phyloP scores from a whole-genome alignment of 106 monocot genomes.

The Allium cepa region DNA sequence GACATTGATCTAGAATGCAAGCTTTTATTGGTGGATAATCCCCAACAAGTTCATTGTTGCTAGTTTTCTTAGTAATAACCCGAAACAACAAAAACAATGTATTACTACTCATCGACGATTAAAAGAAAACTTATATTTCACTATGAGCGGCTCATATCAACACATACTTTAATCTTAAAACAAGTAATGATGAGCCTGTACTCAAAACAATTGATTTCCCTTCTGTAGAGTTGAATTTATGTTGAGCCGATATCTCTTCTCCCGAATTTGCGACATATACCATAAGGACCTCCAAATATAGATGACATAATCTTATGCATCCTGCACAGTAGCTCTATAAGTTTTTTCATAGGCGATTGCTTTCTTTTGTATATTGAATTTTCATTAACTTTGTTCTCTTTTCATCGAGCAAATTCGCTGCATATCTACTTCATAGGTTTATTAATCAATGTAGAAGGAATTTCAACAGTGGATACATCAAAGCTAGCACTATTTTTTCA shows the following conservation, averaged over 20 bases:
- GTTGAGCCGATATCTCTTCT: conserved; percentile 70
- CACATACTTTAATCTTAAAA: conserved; percentile 49
- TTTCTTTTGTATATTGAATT: conserved; percentile 14
- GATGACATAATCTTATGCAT: conserved; percentile 29
- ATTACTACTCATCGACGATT: too few relatives aligned
- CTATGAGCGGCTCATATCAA: too few relatives aligned
- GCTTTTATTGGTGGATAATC: conserved; percentile 74
- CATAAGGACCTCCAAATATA: conserved; percentile 69
- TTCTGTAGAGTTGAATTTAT: conserved; percentile 34
- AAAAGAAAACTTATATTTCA: too few relatives aligned
- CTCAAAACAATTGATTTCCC: conserved; percentile 17
- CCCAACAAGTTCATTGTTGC: conserved; percentile 49
- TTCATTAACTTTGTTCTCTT: conserved; percentile 48
- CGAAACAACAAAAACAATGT: conserved; percentile 18
- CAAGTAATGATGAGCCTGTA: conserved; percentile 25
- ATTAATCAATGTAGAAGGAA: conserved; percentile 5
- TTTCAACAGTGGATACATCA: background rate
- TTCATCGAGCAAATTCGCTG: conserved; percentile 28
- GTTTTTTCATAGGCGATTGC: conserved; percentile 3
- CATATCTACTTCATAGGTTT: conserved; percentile 1
- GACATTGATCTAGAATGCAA: conserved; percentile 97
- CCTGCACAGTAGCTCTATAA: background rate
- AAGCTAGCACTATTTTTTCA: background rate
- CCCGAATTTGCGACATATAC: conserved; percentile 46
- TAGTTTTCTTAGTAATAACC: conserved; percentile 59